Conservation (phyloP, 2,329 filamentous ascomycete species). For the Thermoascus crustaceus region DNA sequence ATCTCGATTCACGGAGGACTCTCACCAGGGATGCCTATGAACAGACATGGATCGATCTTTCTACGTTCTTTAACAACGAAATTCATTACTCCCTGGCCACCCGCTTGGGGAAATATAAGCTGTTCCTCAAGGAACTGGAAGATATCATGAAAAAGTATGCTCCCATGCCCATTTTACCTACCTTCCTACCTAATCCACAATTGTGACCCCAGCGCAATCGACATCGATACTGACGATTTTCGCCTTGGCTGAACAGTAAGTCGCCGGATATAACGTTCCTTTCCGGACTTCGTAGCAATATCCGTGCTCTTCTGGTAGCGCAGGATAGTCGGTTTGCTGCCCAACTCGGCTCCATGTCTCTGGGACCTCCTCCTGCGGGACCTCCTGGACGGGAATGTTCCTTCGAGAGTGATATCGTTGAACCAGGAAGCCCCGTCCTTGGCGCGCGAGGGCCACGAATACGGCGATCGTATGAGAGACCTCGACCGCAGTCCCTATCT, state of each 20-base stretch:
- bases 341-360: slow-evolving; percentile 18
- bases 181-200: too few species aligned
- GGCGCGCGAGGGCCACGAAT: slow-evolving; percentile 20
- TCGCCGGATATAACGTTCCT: slow-evolving; percentile 19
- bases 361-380: slow-evolving; percentile 17
- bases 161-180: not conserved
- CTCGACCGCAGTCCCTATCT: slow-evolving; percentile 18
- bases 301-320: slow-evolving; percentile 19
- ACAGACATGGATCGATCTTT: slow-evolving; percentile 45
- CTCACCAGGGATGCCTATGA: slow-evolving; percentile 33
- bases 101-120: slow-evolving; percentile 44
- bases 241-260: slow-evolving; percentile 16
- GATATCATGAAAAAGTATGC: slow-evolving; percentile 41
- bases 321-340: slow-evolving; percentile 23
- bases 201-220: slow-evolving; percentile 3
- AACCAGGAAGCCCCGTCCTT: slow-evolving; percentile 20
- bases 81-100: slow-evolving; percentile 38
- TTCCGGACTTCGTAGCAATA: slow-evolving; percentile 15
- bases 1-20: slow-evolving; percentile 23
- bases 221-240: slow-evolving; percentile 7
- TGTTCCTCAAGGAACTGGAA: slow-evolving; percentile 40
- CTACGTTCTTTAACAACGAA: slow-evolving; percentile 39
- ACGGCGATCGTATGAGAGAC: slow-evolving; percentile 29
- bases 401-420: slow-evolving; percentile 17
- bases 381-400: too few species aligned